Evolutionary conservation across 1,139 yeast genomes (phyloP), one percentile per base, ranked within the genome.

Genomic region (Saccharomyces hybrid): DNA sequence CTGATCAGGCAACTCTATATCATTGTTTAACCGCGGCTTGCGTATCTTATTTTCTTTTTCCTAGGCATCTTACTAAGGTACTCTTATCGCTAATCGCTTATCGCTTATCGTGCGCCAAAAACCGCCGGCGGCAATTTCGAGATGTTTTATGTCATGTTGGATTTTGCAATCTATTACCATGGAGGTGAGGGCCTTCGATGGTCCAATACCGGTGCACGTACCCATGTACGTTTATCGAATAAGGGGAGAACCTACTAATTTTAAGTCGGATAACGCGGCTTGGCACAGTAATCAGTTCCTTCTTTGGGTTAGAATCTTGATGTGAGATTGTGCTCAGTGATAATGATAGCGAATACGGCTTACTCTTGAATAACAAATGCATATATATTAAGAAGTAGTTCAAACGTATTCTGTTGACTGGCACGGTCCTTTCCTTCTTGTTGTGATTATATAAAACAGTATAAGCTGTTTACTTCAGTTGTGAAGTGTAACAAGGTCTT

Each of bases 71-170:
- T 11, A 16, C 44, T 8, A 9, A 16, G 25, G 13, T 7, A 2
- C 23, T 5, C 23, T 38, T 38, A 38, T 38, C 44, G n/a, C 44
- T 38, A 38, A 38, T 38, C 44, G 23, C 25, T 20, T 38, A 38
- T 38, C 44, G 44, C 44, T 38, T 38, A 38, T 38, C 44, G 44
- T 6, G 44, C 26, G 44, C 44, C n/a, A 38, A 38, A 38, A 38
- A 38, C 44, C 44, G 44, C 44, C 44, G 44, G 44, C 44, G 44
- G 44, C 44, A 38, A 38, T 38, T 38, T 38, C 44, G 23, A 38
- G 25, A 20, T 38, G 38, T 38, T 38, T 38, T 38, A 20, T 38
- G 44, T 38, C 44, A 11, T 38, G 44, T 20, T 38, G 4, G 44
- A 11, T 5, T 20, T 38, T 11, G 26, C 26, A 38, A 38, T 38